Evolutionary conservation across 352 stramenopile species (phyloP), one percentile per base, ranked within the genome.

Genomic region (Globisporangium viniferum): DNA sequence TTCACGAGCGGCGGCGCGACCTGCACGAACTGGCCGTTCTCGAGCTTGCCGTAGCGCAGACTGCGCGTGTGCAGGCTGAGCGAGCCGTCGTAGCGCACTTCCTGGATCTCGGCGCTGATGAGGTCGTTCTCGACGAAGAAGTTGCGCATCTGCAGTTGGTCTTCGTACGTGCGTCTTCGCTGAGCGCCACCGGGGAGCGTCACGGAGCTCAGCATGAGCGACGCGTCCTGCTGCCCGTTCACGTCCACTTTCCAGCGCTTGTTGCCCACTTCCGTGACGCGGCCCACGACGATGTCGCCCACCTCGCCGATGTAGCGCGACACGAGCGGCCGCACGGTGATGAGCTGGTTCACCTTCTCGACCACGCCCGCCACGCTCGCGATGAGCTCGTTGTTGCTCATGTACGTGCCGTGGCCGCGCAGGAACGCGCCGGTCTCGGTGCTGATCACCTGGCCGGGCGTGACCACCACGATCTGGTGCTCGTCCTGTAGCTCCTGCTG

Each of bases 231-330:
- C 70, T 93, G 86, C 51, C 87, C 86, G 59, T 93, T 91, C 62
- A 98, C 81, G 73, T 98, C 93, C 33, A 99, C 95, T 60, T 97
- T 98, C 97, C 97, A 99, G 58, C 93, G 84, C 68, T 98, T 98
- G 61, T 84, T 94, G 62, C 78, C 92, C 29, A 99, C 96, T 54
- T 98, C 91, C 0, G 90, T 86, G 31, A 99, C 89, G 51, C 96
- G 86, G n/a, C 97, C 97, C 0, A 99, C 92, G 18, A 99, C 88
- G 33, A 99, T 91, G 89, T 99, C 97, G 27, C 97, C 97, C 18
- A 99, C 95, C 70, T 99, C 94, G 29, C 94, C 95, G 63, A 91
- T 89, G 78, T 98, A 99, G 12, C 94, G 81, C 10, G 82, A 92
- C 51, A 90, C 80, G 0, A 98, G 77, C n/a, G 93, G 93, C 48